Evolutionary conservation across 2,329 filamentous ascomycete species (phyloP).

Genomic region (Claviceps arundinis): DNA sequence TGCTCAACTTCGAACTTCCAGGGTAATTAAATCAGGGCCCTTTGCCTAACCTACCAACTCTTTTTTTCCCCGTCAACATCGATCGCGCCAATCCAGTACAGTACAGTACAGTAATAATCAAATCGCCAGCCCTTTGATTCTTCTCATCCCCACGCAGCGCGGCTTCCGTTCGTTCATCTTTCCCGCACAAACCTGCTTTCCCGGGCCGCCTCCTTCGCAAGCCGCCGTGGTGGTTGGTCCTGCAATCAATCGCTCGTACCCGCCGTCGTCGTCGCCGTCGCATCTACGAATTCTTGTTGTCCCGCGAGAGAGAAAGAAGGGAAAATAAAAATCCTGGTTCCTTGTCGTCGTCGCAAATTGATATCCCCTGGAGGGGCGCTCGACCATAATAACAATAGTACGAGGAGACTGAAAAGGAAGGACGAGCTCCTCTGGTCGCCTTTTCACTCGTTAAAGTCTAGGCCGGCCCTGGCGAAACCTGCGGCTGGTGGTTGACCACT

Average conservation of each 20-base stretch:
- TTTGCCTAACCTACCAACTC: too few relatives aligned
- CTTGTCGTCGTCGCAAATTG: neutral
- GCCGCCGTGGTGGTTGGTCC: slow-evolving; percentile 3
- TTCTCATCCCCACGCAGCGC: neutral
- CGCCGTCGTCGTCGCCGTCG: neutral
- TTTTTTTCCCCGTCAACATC: neutral
- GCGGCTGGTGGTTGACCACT: neutral
- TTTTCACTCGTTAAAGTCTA: neutral
- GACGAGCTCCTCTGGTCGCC: neutral
- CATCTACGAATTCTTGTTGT: neutral
- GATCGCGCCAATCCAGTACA: too few relatives aligned
- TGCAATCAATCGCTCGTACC: neutral
- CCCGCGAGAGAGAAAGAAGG: neutral
- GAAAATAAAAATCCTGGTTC: neutral
- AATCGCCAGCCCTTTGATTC: too few relatives aligned
- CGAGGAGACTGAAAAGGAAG: neutral
- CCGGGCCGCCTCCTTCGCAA: neutral
- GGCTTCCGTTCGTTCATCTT: neutral
- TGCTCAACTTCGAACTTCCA: too few relatives aligned
- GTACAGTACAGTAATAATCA: too few relatives aligned
- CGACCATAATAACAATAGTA: neutral
- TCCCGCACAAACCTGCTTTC: neutral
- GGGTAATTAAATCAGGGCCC: too few relatives aligned
- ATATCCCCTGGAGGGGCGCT: neutral
- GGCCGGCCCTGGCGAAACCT: neutral